These are phyloP conservation scores for Begonia fuchsioides DNA, from an alignment of 306 rosid species.

Conservation along the genomic window DNA sequence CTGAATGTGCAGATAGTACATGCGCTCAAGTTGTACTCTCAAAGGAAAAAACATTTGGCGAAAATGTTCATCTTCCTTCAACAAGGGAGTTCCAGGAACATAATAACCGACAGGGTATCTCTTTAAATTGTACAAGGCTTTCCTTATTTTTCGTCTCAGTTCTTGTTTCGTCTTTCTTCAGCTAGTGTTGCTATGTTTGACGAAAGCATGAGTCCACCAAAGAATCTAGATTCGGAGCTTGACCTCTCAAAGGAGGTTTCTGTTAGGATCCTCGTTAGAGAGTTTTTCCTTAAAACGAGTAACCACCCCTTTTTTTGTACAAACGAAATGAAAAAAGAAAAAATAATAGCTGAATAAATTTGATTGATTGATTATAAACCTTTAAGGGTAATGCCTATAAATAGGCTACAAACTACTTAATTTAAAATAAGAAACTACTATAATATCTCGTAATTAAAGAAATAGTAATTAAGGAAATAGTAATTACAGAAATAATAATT, in stretches of 20 bases:
- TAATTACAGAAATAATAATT: too few species aligned
- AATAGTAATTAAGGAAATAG: too few species aligned
- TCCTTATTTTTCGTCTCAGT: background rate
- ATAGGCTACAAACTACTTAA: too few species aligned
- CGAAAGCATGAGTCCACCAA: slow-evolving; percentile 19
- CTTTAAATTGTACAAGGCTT: background rate
- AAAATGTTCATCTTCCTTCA: slow-evolving; percentile 23
- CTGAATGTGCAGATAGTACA: slow-evolving; percentile 64
- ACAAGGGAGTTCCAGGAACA: slow-evolving; percentile 27
- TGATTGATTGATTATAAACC: too few species aligned
- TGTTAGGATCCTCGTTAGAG: too few species aligned
- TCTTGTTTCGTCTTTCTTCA: slow-evolving; percentile 19
- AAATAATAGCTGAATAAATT: too few species aligned
- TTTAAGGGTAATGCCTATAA: too few species aligned
- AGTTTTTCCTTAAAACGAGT: too few species aligned
- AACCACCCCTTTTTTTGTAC: too few species aligned
- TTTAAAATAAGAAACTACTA: too few species aligned
- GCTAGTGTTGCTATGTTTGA: slow-evolving; percentile 19
- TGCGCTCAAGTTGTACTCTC: slow-evolving; percentile 78
- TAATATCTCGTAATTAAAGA: too few species aligned
- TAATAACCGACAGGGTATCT: slow-evolving; percentile 48
- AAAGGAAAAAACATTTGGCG: slow-evolving; percentile 34
- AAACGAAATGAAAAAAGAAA: too few species aligned
- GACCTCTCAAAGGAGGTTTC: slow-evolving; percentile 22
- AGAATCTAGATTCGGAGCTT: slow-evolving; percentile 23